A percentile compares a stretch with the other conserved stretches of the same genome.
Evolutionary conservation across 345 rosid genomes (phyloP).

Genomic region (Rhizophora apiculata): DNA sequence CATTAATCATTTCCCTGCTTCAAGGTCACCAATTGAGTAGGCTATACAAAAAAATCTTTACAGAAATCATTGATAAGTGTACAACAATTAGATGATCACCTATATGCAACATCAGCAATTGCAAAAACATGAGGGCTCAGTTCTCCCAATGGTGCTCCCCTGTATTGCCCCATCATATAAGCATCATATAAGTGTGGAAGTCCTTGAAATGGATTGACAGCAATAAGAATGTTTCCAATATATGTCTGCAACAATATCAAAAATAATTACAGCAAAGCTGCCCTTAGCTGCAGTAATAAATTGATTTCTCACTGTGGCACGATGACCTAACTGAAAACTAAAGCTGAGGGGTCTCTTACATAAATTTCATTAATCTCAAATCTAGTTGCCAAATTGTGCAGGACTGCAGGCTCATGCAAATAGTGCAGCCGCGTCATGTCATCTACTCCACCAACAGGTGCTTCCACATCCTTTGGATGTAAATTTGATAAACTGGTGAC

Average conservation of each 20-base stretch:
- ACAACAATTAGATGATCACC: slow-evolving; percentile 38
- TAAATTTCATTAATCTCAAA: slow-evolving; percentile 61
- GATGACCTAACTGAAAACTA: slow-evolving; percentile 17
- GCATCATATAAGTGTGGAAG: slow-evolving; percentile 53
- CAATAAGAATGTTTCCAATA: slow-evolving; percentile 84
- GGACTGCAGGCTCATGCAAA: slow-evolving; percentile 83
- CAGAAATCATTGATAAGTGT: slow-evolving; percentile 1
- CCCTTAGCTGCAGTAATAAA: slow-evolving; percentile 23
- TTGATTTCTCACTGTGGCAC: slow-evolving; percentile 21
- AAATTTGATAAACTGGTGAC: slow-evolving; percentile 48
- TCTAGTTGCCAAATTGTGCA: slow-evolving; percentile 65
- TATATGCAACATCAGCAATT: slow-evolving; percentile 71
- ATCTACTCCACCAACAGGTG: slow-evolving; percentile 69
- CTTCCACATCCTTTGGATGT: slow-evolving; percentile 59
- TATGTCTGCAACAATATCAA: slow-evolving; percentile 71
- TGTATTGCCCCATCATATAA: slow-evolving; percentile 59
- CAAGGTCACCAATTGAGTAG: slow-evolving; percentile 15
- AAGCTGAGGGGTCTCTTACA: slow-evolving; percentile 43
- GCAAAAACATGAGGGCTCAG: slow-evolving; percentile 82
- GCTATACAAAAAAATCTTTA: slow-evolving; percentile 11
- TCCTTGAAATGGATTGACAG: slow-evolving; percentile 88
- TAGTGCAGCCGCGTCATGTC: slow-evolving; percentile 88
- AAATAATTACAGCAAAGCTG: slow-evolving; percentile 34
- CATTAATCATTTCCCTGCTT: slow-evolving; percentile 74
- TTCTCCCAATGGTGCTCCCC: slow-evolving; percentile 52